A percentile compares a stretch with the other conserved stretches of the same genome.
Evolutionary conservation across 192 early-diverging fungal species (phyloP).

Genomic region (Coemansia sp.): DNA sequence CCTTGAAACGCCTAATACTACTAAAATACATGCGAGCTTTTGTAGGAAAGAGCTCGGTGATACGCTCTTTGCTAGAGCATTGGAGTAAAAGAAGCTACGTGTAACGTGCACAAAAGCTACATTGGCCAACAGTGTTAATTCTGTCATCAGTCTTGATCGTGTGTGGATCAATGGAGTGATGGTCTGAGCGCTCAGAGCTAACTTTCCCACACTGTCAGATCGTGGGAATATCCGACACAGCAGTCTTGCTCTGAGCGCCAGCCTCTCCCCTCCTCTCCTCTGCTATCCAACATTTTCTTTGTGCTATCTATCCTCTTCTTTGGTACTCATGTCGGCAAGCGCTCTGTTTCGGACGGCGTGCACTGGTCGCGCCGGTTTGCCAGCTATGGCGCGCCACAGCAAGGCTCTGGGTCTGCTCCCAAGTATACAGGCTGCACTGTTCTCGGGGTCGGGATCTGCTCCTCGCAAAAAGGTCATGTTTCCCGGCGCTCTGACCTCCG

Average conservation of each 20-base stretch:
- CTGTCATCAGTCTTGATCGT: neutral
- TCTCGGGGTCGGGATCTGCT: conserved; percentile 17
- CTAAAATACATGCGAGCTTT: no score
- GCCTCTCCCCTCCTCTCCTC: no score
- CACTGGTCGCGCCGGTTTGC: neutral
- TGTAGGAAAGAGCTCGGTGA: no score
- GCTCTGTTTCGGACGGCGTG: neutral
- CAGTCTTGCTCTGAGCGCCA: no score
- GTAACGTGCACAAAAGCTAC: no score
- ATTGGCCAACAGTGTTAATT: no score
- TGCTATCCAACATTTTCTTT: neutral
- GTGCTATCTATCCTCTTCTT: neutral
- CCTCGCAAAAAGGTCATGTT: conserved; percentile 60
- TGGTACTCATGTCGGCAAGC: neutral
- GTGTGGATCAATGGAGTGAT: neutral
- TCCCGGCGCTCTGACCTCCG: conserved; percentile 63
- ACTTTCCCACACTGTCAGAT: neutral
- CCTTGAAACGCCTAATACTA: neutral
- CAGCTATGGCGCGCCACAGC: neutral
- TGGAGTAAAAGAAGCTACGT: no score
- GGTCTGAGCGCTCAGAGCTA: neutral
- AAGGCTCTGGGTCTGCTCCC: neutral
- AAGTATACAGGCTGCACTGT: neutral
- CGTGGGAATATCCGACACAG: neutral
- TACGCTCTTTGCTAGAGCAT: no score